A percentile compares a stretch with the other conserved stretches of the same genome.
Evolutionary conservation across 148 eudicot genomes (phyloP).

Genomic region (Arbutus unedo): DNA sequence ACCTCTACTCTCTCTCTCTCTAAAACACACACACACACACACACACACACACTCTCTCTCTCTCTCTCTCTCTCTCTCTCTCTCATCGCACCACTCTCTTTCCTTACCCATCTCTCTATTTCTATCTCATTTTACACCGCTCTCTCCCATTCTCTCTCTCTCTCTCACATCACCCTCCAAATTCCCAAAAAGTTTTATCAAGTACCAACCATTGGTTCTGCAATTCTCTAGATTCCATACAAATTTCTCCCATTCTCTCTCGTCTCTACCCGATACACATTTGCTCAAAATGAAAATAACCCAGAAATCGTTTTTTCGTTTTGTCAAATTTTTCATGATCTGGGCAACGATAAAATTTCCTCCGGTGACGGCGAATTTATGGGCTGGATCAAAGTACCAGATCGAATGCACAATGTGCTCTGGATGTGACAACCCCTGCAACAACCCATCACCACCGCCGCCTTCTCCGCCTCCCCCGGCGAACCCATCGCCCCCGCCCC

Average conservation of each 20-base stretch:
- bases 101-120: no score
- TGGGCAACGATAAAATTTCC: not conserved
- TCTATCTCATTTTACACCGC: not conserved
- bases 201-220: not conserved
- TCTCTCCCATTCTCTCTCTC: not conserved
- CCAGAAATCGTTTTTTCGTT: not conserved
- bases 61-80: no score
- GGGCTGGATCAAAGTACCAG: constrained; percentile 49
- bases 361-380: constrained; percentile 23
- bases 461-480: constrained; percentile 28
- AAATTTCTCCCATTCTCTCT: no score
- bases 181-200: no score
- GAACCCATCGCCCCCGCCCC: constrained; percentile 26
- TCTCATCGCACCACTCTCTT: no score
- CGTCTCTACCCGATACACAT: not conserved
- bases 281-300: not conserved
- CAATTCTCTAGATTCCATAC: not conserved
- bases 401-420: constrained; percentile 63
- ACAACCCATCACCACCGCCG: constrained; percentile 21
- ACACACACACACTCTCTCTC: no score
- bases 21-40: no score
- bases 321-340: not conserved
- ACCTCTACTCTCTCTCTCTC: not conserved
- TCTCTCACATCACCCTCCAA: not conserved
- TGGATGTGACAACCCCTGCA: constrained; percentile 40